Base-by-base conservation (phyloP, 176 grass and related monocot genomes). In the Oryza meyeriana region DNA sequence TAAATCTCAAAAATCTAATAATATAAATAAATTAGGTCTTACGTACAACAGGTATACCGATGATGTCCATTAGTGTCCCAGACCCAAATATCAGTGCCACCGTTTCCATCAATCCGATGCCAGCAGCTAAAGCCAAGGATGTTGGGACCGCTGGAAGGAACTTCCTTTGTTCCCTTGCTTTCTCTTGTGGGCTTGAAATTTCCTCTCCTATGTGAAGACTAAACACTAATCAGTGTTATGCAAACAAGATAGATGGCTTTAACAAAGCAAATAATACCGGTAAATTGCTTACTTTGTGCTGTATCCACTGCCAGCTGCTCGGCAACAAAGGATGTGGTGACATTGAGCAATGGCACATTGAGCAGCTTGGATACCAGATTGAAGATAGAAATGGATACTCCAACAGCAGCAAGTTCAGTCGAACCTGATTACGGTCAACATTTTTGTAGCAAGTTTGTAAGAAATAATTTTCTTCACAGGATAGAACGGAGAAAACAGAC, bases 351-450 rank as follows among this genome's bases (percentile, higher is more conserved):
- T 12, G 95, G 95, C 39, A 98, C 81, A 57, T 98, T 98, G 62
- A 98, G 87, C 83, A 98, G 39, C 76, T 94, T 98, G 25, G 95
- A 98, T 0, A 98, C 95, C 88, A 98, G 76, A 87, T 98, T 98
- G 76, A 98, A 98, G 17, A 91, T 45, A 22, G 95, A 94, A 58
- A 91, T 62, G 0, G 95, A 98, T 32, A 87, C 95, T 22, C 95
- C 95, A 66, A 94, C 81, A 24, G 95, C 95, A 22, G 92, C 95
- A 66, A 94, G 77, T 72, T 98, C 81, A 66, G 76, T 69, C 1
- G 95, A 93, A 22, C 95, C 95, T 97, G 88, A 71, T 1, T n/a
- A n/a, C n/a, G n/a, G n/a, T n/a, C n/a, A n/a, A n/a, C n/a, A n/a
- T n/a, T n/a, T n/a, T n/a, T n/a, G n/a, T n/a, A n/a, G n/a, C n/a